Conservation (phyloP, 768 basidiomycete genomes). For the Leucosporidium yakuticum region DNA sequence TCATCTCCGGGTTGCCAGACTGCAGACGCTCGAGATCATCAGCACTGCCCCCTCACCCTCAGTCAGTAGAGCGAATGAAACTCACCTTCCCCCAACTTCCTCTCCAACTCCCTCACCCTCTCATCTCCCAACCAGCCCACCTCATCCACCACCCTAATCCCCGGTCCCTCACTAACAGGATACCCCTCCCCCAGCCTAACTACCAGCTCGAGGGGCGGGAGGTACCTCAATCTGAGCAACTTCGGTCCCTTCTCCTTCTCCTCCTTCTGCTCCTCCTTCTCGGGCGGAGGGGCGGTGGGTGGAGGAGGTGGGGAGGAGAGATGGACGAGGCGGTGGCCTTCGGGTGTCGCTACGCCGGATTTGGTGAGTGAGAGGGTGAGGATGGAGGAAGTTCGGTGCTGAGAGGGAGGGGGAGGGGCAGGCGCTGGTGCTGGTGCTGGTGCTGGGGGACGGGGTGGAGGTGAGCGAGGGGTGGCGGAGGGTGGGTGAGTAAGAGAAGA, state of each 20-base stretch:
- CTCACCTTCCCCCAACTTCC: neutral
- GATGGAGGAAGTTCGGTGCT: neutral
- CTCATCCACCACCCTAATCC: neutral
- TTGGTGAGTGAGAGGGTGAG: too few relatives aligned
- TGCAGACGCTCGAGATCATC: neutral
- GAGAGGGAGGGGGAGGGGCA: neutral
- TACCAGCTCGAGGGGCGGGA: constrained; percentile 11
- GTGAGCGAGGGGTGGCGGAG: neutral
- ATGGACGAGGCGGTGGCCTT: neutral
- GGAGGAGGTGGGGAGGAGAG: neutral
- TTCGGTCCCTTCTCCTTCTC: neutral
- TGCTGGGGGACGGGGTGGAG: neutral
- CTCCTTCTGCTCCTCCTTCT: too few relatives aligned
- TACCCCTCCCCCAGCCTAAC: constrained; percentile 3
- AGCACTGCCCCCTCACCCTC: neutral
- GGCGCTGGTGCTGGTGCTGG: neutral
- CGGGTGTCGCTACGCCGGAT: too few relatives aligned
- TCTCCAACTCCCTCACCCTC: neutral
- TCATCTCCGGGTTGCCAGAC: constrained; percentile 21
- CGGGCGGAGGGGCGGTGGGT: neutral
- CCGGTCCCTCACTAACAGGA: constrained; percentile 12
- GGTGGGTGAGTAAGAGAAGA: neutral
- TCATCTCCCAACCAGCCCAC: neutral
- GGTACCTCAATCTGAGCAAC: constrained; percentile 4
- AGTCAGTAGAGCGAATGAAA: neutral